Conservation (phyloP, 805 yeast species). For the Candida nanaspora region DNA sequence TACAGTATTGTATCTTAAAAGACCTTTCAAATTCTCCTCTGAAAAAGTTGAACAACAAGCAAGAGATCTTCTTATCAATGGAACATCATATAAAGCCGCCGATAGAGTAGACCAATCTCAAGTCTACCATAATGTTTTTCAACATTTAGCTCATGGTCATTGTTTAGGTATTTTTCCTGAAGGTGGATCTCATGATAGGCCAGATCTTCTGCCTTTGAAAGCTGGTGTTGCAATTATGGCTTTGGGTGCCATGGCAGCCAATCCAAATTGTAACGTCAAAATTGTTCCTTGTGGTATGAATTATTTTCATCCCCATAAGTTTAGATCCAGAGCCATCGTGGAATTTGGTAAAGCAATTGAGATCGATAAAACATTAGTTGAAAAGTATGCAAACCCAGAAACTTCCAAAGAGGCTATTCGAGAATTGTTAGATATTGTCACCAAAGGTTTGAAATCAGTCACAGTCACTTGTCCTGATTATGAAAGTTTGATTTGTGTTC, state of each 20-base stretch:
- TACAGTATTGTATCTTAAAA: constrained; percentile 58
- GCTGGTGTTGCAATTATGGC: constrained; percentile 99
- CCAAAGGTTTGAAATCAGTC: constrained; percentile 72
- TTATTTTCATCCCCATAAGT: constrained; percentile 92
- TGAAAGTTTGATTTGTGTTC: constrained; percentile 83
- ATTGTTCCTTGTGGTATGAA: constrained; percentile 98
- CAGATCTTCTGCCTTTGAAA: constrained; percentile 84
- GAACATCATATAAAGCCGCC: constrained; percentile 63
- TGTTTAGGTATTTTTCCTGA: constrained; percentile 95
- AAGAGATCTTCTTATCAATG: constrained; percentile 36
- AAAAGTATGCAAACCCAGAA: constrained; percentile 49
- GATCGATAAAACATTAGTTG: constrained; percentile 53
- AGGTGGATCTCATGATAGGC: constrained; percentile 96
- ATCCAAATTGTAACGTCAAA: constrained; percentile 69
- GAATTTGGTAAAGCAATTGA: constrained; percentile 89
- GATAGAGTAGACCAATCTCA: constrained; percentile 77
- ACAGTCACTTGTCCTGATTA: constrained; percentile 86
- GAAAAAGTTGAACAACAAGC: constrained; percentile 33
- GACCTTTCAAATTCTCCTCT: constrained; percentile 47
- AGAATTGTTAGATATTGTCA: constrained; percentile 60
- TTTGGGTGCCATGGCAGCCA: constrained; percentile 78
- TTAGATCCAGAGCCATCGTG: constrained; percentile 89
- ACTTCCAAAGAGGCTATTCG: constrained; percentile 69
- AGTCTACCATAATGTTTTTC: constrained; percentile 80
- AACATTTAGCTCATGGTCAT: constrained; percentile 71